phyloP scores from a whole-genome alignment of 768 basidiomycete species.

The Rhodosporidiobolus odoratus region DNA sequence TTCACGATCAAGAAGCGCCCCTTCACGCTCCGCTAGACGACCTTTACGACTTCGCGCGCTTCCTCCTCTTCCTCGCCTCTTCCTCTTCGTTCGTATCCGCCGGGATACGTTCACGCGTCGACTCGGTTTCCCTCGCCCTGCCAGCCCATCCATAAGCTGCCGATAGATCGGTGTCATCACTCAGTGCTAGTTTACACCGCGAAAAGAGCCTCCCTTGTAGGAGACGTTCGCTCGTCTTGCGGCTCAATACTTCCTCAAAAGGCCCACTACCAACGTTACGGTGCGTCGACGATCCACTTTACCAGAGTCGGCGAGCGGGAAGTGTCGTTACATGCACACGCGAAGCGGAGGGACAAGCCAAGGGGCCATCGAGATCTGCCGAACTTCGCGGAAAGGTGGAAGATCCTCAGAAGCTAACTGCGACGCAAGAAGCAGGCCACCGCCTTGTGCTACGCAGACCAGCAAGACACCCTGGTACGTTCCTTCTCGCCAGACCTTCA shows the following conservation, averaged over 20 bases:
- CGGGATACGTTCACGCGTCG: background rate
- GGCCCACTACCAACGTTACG: background rate
- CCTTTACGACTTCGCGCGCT: background rate
- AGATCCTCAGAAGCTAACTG: too few relatives aligned
- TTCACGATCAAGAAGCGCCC: too few relatives aligned
- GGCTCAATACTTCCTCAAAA: background rate
- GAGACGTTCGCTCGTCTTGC: conserved; percentile 1
- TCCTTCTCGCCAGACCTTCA: too few relatives aligned
- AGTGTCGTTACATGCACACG: background rate
- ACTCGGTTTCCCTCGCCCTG: background rate
- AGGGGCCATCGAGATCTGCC: too few relatives aligned
- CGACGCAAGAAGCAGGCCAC: too few relatives aligned
- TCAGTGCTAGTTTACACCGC: background rate
- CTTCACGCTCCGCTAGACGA: background rate
- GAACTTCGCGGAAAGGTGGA: too few relatives aligned
- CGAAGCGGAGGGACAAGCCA: too few relatives aligned
- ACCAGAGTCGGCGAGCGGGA: background rate
- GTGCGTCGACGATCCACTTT: background rate
- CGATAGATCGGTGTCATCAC: too few relatives aligned
- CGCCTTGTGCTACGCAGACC: too few relatives aligned
- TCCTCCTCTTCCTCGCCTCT: conserved; percentile 13
- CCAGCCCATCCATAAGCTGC: too few relatives aligned
- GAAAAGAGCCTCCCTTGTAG: background rate
- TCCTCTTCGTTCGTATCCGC: conserved; percentile 43
- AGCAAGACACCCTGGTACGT: too few relatives aligned